A percentile compares a stretch with the other conserved stretches of the same genome.
These are phyloP conservation scores for Canna indica DNA, from an alignment of 176 grass and related monocot species.

Conservation along the genomic window DNA sequence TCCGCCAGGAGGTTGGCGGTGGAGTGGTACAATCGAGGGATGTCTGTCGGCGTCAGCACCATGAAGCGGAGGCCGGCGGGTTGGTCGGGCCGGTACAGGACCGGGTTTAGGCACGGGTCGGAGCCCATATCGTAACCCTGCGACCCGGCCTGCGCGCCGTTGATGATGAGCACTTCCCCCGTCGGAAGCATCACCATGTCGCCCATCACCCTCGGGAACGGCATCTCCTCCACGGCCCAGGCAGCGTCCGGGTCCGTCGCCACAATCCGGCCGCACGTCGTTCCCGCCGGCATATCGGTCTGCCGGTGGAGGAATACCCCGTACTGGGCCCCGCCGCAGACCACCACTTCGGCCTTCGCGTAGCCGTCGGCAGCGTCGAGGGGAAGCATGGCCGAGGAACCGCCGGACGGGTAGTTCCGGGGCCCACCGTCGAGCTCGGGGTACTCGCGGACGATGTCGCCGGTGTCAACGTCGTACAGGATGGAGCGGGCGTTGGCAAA, in stretches of 20 bases:
- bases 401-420: conserved; percentile 20
- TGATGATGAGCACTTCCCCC: conserved; percentile 20
- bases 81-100: conserved; percentile 23
- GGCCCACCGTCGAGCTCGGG: conserved; percentile 12
- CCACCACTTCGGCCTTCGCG: conserved; percentile 16
- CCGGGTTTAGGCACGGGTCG: conserved; percentile 10
- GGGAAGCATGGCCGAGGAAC: conserved; percentile 20
- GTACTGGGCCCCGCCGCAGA: conserved; percentile 26
- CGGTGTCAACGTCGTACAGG: conserved; percentile 10
- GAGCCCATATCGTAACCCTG: conserved; percentile 20
- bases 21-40: conserved; percentile 23
- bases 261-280: conserved; percentile 18
- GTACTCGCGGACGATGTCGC: conserved; percentile 16
- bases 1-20: conserved; percentile 22
- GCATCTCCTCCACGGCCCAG: conserved; percentile 26
- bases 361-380: conserved; percentile 11
- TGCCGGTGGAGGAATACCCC: conserved; percentile 15
- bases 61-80: conserved; percentile 19
- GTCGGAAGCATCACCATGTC: conserved; percentile 26
- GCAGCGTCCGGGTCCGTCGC: conserved; percentile 11
- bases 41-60: conserved; percentile 7
- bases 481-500: conserved; percentile 19
- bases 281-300: neutral
- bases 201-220: conserved; percentile 21
- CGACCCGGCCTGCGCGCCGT: conserved; percentile 18